Evolutionary conservation across 2,329 filamentous ascomycete species (phyloP).

Genomic region (Claviceps purpurea): DNA sequence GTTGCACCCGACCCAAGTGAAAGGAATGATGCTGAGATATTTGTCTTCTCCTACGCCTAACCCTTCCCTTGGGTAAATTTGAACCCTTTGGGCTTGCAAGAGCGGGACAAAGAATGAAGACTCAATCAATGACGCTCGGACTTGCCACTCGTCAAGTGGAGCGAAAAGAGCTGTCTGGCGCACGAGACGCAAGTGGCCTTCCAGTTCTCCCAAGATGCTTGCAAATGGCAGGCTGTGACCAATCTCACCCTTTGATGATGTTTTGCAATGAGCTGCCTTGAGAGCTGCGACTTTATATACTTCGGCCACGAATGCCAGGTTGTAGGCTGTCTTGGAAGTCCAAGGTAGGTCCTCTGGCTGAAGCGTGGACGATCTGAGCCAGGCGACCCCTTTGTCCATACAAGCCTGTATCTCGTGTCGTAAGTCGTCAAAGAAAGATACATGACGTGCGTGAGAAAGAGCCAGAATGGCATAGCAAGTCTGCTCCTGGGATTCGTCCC

Average conservation of each 20-base stretch:
- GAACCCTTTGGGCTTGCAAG: background rate
- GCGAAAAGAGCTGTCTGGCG: slow-evolving; percentile 1
- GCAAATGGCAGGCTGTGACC: background rate
- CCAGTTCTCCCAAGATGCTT: background rate
- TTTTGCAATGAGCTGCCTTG: background rate
- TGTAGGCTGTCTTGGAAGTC: slow-evolving; percentile 10
- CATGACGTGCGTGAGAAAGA: slow-evolving; percentile 3
- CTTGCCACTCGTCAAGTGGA: background rate
- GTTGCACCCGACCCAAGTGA: slow-evolving; percentile 5
- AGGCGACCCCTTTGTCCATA: slow-evolving; percentile 4
- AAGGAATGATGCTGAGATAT: slow-evolving; percentile 7
- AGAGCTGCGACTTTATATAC: slow-evolving; percentile 8
- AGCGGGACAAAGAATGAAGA: background rate
- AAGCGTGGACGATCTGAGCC: slow-evolving; percentile 1
- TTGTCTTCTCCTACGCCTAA: background rate
- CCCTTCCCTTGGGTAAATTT: background rate
- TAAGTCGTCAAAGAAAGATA: slow-evolving; percentile 5
- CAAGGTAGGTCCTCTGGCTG: slow-evolving; percentile 4
- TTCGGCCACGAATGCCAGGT: slow-evolving; percentile 4
- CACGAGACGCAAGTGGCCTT: background rate
- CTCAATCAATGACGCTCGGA: slow-evolving; percentile 2
- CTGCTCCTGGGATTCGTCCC: slow-evolving; percentile 6
- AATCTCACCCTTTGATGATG: background rate
- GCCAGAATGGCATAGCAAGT: slow-evolving; percentile 8
- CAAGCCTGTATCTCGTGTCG: background rate